phyloP scores from a whole-genome alignment of 352 stramenopile species.

The Phytopythium mirpurense region DNA sequence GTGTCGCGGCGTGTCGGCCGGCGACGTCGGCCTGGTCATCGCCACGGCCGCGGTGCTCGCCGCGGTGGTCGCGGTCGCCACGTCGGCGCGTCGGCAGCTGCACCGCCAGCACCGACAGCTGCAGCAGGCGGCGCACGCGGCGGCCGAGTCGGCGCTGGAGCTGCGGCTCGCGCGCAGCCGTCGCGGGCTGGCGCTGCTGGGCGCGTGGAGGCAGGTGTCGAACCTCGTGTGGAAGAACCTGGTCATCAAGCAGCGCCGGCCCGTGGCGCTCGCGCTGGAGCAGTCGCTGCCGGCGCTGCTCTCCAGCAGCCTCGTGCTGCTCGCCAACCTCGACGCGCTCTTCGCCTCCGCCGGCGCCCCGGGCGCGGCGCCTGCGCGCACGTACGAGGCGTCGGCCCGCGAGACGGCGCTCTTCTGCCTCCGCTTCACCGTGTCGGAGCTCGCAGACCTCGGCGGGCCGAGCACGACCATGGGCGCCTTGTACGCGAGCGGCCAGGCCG shows the following conservation, averaged over 20 bases:
- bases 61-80: constrained; percentile 10
- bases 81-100: constrained; percentile 14
- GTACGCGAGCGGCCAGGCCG: constrained; percentile 53
- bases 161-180: background rate
- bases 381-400: constrained; percentile 16
- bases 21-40: constrained; percentile 25
- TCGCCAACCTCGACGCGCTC: constrained; percentile 54
- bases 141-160: constrained; percentile 6
- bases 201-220: constrained; percentile 39
- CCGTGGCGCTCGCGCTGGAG: constrained; percentile 46
- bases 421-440: constrained; percentile 14
- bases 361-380: constrained; percentile 28
- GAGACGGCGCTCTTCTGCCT: constrained; percentile 32
- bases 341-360: constrained; percentile 9
- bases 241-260: constrained; percentile 33
- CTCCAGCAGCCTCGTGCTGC: constrained; percentile 37
- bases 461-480: constrained; percentile 48
- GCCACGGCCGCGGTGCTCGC: constrained; percentile 3
- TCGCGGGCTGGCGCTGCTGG: constrained; percentile 9
- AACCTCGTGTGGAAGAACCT: constrained; percentile 81
- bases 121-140: constrained; percentile 3
- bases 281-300: constrained; percentile 54
- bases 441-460: constrained; percentile 28
- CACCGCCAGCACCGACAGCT: constrained; percentile 3
- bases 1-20: constrained; percentile 30